A percentile compares a stretch with the other conserved stretches of the same genome.
Evolutionary conservation across 2,329 filamentous ascomycete genomes (phyloP).

Genomic region (Trichophyton verrucosum): DNA sequence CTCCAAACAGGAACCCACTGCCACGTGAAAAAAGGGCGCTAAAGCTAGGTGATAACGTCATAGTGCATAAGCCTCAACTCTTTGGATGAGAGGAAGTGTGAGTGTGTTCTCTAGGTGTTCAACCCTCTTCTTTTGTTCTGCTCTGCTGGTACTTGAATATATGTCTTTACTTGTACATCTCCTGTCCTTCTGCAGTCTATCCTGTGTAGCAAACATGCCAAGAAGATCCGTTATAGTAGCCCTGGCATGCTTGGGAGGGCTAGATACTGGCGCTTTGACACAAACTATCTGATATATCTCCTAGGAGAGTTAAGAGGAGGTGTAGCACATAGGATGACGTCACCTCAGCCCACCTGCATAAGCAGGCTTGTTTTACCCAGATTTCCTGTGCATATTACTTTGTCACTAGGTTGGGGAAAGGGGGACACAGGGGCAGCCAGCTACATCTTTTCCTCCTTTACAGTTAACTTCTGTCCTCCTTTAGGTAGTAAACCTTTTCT

Average conservation of each 20-base stretch:
- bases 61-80: background rate
- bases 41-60: background rate
- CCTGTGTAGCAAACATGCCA: background rate
- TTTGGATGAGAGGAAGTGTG: background rate
- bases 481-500: background rate
- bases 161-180: background rate
- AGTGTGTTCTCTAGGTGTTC: background rate
- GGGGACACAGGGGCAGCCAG: no score
- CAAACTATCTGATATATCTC: background rate
- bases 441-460: background rate
- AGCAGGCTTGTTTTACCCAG: background rate
- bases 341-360: background rate
- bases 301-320: background rate
- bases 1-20: background rate
- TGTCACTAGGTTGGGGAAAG: no score
- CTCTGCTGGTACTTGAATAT: background rate
- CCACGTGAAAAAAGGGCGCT: constrained; percentile 1
- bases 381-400: background rate
- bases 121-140: background rate
- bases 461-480: background rate
- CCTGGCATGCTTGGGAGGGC: background rate
- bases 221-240: background rate
- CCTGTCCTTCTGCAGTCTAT: background rate
- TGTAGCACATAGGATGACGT: background rate
- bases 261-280: background rate